Conservation (phyloP, 257 asterid genomes). For the Forsythia viridissima region DNA sequence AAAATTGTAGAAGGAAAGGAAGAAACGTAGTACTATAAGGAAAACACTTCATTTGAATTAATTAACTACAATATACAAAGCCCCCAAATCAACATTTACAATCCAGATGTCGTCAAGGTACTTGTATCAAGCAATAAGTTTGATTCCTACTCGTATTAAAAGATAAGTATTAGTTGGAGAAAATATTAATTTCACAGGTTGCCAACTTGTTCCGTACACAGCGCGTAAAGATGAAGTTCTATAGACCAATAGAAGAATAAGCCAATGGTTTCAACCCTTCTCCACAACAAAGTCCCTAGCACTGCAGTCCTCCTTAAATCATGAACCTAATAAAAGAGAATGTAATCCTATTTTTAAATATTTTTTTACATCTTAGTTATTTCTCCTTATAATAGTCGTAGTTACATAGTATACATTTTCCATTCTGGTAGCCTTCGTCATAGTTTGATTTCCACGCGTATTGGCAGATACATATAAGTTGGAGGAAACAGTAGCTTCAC, state of each 20-base stretch:
- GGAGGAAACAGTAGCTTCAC: no score
- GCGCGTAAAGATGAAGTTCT: not conserved
- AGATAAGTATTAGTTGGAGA: not conserved
- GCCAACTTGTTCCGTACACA: not conserved
- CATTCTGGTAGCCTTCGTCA: not conserved
- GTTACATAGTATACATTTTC: not conserved
- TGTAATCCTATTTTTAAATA: no score
- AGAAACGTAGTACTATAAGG: no score
- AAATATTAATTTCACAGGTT: no score
- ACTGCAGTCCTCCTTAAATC: not conserved
- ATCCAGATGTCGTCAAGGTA: not conserved
- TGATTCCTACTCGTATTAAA: not conserved
- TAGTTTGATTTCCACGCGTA: no score
- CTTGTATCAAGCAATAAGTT: not conserved
- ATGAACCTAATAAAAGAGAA: no score
- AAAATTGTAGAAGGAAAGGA: no score
- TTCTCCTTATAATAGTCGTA: no score
- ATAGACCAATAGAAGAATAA: not conserved
- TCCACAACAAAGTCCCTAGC: not conserved
- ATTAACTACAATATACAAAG: not conserved
- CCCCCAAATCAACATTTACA: not conserved
- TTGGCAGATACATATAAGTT: no score
- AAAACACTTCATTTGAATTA: no score
- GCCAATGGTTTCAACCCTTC: not conserved
- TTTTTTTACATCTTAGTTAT: no score